Percentiles rank a stretch among this genome's conserved stretches.
Conservation (phyloP, 1,284 basidiomycete species). For the Apiotrichum gracile region DNA sequence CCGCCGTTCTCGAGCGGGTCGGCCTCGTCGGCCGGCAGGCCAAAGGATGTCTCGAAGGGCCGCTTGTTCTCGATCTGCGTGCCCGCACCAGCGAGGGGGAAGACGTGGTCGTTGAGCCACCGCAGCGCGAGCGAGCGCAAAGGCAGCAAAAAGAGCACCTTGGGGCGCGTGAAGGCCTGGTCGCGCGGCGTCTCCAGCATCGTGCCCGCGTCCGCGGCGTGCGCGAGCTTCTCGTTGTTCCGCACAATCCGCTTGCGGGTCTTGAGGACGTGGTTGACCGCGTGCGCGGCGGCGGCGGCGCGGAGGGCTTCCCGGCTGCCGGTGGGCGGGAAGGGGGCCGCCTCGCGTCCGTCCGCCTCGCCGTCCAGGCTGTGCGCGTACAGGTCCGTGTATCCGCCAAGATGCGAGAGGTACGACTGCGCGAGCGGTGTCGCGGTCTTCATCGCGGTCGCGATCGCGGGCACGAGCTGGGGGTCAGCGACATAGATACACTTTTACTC, state of each 20-base stretch:
- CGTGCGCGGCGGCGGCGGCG: conserved; percentile 66
- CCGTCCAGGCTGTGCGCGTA: conserved; percentile 60
- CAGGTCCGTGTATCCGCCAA: conserved; percentile 60
- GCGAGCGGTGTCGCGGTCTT: conserved; percentile 49
- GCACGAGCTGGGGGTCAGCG: conserved; percentile 50
- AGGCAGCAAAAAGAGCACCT: conserved; percentile 82
- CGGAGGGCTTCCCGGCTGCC: conserved; percentile 52
- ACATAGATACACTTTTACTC: conserved; percentile 15
- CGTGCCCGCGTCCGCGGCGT: conserved; percentile 47
- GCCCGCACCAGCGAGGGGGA: conserved; percentile 59
- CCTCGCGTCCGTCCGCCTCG: conserved; percentile 43
- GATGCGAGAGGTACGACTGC: conserved; percentile 55
- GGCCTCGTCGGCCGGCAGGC: conserved; percentile 64
- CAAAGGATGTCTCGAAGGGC: conserved; percentile 77
- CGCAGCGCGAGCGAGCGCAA: conserved; percentile 81
- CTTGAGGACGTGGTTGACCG: conserved; percentile 80
- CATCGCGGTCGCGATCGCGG: conserved; percentile 52
- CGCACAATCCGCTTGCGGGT: conserved; percentile 88
- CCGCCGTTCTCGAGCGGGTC: conserved; percentile 76
- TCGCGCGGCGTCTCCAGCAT: conserved; percentile 69
- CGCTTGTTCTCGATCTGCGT: conserved; percentile 76
- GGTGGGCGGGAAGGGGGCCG: conserved; percentile 20
- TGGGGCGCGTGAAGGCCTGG: conserved; percentile 96
- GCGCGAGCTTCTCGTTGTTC: conserved; percentile 82
- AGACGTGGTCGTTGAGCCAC: conserved; percentile 64